A percentile compares a stretch with the other conserved stretches of the same genome.
These are phyloP conservation scores for Aegilops longissima DNA, from an alignment of 176 grass and related monocot genomes.

Conservation along the genomic window DNA sequence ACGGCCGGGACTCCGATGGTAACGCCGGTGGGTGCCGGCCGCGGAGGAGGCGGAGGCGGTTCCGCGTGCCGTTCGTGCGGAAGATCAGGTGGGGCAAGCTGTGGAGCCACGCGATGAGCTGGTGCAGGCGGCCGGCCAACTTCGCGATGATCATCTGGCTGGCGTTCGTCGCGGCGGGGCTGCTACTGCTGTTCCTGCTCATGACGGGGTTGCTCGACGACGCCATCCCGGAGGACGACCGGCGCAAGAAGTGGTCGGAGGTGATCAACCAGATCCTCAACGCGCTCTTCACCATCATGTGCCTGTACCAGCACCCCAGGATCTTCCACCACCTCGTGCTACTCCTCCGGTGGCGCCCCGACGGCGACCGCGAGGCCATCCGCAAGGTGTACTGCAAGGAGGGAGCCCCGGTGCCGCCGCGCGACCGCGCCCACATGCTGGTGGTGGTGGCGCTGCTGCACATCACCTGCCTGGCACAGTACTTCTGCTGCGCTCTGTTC, in stretches of 20 bases:
- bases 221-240: constrained; percentile 59
- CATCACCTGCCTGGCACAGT: constrained; percentile 72
- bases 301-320: constrained; percentile 87
- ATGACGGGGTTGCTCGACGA: constrained; percentile 66
- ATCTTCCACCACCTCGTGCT: constrained; percentile 82
- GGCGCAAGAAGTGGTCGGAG: constrained; percentile 77
- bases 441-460: constrained; percentile 68
- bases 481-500: constrained; percentile 78
- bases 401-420: constrained; percentile 36
- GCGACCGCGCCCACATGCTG: constrained; percentile 60
- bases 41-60: constrained; percentile 34
- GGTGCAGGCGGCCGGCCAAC: constrained; percentile 77
- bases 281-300: constrained; percentile 97
- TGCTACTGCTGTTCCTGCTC: constrained; percentile 62
- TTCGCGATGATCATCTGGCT: constrained; percentile 78
- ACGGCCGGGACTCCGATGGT: background rate
- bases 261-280: constrained; percentile 91
- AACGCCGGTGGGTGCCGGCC: background rate
- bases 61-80: constrained; percentile 76
- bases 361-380: constrained; percentile 48
- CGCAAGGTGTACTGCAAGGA: constrained; percentile 72
- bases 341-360: constrained; percentile 60
- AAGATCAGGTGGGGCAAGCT: constrained; percentile 65
- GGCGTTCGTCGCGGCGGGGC: constrained; percentile 46
- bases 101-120: constrained; percentile 56